Base-by-base conservation (phyloP, 345 rosid species). In the Brassica incana region DNA sequence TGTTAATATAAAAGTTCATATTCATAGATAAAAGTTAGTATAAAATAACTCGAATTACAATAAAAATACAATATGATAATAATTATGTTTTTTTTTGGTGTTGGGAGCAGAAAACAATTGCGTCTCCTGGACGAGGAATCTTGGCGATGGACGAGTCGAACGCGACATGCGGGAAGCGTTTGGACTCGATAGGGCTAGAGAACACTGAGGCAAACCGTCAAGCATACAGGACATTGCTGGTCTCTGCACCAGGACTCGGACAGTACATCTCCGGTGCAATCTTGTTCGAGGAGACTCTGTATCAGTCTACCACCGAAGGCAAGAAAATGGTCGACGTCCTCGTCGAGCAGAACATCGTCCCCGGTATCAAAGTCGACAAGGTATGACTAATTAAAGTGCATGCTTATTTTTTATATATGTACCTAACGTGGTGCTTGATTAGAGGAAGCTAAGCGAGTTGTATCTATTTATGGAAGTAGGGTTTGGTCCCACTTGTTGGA, bases 131-230 rank as follows among this genome's bases (percentile, higher is more conserved):
- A 25, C 92, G 95, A 16, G 97, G 99, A 78, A 95, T 95, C 65
- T 82, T 95, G 91, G 97, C 99, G 71, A 95, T 95, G 99, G 97
- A 95, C 25, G 99, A 95, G 86, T 95, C 97, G 0, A 92, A 92
- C 72, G 97, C 97, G 29, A 95, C 99, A 67, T 95, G 97, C 43
- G 99, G 99, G 83, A 95, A 92, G 85, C 89, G 99, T 70, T 87
- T 95, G 52, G 97, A 88, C 6, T 95, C 99, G 0, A 92, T 95
- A 1, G 99, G 99, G 80, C 84, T 91, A 65, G 97, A 95, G 91
- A 95, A 92, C 92, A 92, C 97, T 0, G 97, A 92, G 88, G 97
- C 93, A 66, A 95, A 88, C 89, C 95, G 97, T 66, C 97, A 92
- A 82, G 99, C 99, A 12, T 95, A 87, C 91, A 83, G 99, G 70